Base-by-base conservation (phyloP, 2,329 filamentous ascomycete species). In the Pseudopithomyces maydicus region DNA sequence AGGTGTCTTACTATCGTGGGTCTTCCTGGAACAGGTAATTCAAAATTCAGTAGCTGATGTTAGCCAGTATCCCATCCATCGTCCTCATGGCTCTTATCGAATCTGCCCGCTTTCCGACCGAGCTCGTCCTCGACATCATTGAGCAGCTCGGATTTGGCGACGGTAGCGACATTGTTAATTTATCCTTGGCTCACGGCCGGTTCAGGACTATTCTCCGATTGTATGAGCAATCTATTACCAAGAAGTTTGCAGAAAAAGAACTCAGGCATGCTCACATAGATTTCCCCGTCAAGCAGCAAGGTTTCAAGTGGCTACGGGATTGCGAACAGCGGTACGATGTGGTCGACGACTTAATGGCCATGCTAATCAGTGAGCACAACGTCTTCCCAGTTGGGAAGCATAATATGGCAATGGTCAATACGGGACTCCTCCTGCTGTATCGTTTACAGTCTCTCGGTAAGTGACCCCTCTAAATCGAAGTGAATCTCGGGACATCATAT, bases 331-430 rank as follows among this genome's bases (percentile, higher is more conserved):
- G 55, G 15, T 75, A 74, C 54, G 65, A 75, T 39, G 46, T 64
- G 1, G 52, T 72, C 10, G 72, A 75, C 53, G 67, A 69, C 35
- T 52, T 74, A 15, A 74, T 75, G 71, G 66, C 63, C 2, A 62
- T 63, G 20, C 54, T 75, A 0, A 62, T 62, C 15, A 70, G 64
- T 3, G 51, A 65, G 6, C 50, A 62, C n/a, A 75, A 73, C 41
- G 69, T 63, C 43, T 68, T 61, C 17, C 61, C 61, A 0, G 62
- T 74, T 0, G 49, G 63, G 20, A 58, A 46, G 2, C 66, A 72
- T 26, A 74, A 74, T 22, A 53, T 67, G 29, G 57, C 64, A 0
- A 36, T 73, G 2, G 64, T 65, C 15, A 66, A 74, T 44, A 56
- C 68, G 0, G 72, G 72, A 0, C 41, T 74, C 17, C 36, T 74